Conservation (phyloP, 2,329 filamentous ascomycete genomes). For the Periglandula ipomoeae region DNA sequence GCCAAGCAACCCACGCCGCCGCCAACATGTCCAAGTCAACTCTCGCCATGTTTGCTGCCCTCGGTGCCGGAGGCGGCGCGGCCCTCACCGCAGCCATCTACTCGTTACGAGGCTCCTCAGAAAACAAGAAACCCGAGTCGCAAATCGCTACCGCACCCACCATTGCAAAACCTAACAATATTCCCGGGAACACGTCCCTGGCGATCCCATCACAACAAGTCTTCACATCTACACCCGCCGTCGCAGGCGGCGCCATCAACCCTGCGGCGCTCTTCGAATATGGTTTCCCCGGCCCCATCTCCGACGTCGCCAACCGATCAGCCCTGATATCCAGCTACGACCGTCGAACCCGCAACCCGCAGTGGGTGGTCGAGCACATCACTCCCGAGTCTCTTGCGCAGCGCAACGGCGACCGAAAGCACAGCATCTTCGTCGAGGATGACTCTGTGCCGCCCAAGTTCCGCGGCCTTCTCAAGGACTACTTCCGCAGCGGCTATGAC, state of each 20-base stretch:
- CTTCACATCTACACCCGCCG: conserved; percentile 24
- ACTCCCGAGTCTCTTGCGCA: conserved; percentile 72
- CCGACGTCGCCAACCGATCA: conserved; percentile 67
- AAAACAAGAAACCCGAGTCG: conserved; percentile 10
- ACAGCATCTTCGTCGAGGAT: conserved; percentile 81
- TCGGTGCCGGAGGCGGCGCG: conserved; percentile 68
- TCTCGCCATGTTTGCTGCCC: conserved; percentile 63
- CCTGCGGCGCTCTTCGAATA: conserved; percentile 73
- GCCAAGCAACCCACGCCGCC: conserved; percentile 7
- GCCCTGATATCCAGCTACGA: conserved; percentile 85
- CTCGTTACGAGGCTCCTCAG: conserved; percentile 37
- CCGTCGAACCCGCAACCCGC: conserved; percentile 79
- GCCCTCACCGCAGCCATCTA: conserved; percentile 63
- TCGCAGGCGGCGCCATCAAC: conserved; percentile 48
- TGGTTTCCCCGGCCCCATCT: conserved; percentile 84
- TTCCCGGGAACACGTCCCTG: conserved; percentile 20
- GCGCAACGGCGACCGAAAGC: conserved; percentile 71
- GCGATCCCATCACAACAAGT: conserved; percentile 51
- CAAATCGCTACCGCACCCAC: conserved; percentile 17
- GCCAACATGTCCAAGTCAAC: conserved; percentile 68
- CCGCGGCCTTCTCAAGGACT: conserved; percentile 84
- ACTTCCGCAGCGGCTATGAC: conserved; percentile 91
- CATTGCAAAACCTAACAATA: background rate
- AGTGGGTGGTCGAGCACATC: conserved; percentile 96
- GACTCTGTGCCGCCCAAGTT: conserved; percentile 71